phyloP scores from a whole-genome alignment of 352 stramenopile species.

The Phytophthora podocarpi region DNA sequence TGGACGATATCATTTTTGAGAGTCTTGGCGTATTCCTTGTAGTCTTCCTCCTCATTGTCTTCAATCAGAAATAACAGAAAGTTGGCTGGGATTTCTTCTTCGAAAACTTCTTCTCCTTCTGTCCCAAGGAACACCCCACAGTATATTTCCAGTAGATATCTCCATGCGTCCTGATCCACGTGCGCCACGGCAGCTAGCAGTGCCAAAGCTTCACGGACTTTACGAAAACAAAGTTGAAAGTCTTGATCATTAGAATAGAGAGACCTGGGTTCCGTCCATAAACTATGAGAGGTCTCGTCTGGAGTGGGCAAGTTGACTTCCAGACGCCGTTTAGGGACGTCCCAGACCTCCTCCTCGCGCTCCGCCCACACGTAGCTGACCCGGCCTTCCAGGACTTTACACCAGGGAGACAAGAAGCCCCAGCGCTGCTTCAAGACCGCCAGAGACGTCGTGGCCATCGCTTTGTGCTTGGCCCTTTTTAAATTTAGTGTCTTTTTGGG shows the following conservation, averaged over 20 bases:
- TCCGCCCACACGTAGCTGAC: slow-evolving; percentile 7
- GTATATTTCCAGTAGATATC: slow-evolving; percentile 27
- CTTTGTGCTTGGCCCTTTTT: too few species aligned
- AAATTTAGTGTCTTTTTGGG: too few species aligned
- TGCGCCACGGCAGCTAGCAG: slow-evolving; percentile 33
- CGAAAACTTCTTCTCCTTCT: slow-evolving; percentile 18
- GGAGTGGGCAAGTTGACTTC: slow-evolving; percentile 19
- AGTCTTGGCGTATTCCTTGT: slow-evolving; percentile 1
- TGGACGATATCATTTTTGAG: slow-evolving; percentile 13
- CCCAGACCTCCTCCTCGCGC: slow-evolving; percentile 24
- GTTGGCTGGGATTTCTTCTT: slow-evolving; percentile 10
- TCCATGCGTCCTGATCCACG: slow-evolving; percentile 30
- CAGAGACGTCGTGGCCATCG: slow-evolving; percentile 8
- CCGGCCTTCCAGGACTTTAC: slow-evolving; percentile 2
- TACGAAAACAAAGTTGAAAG: slow-evolving; percentile 5
- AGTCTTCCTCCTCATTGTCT: slow-evolving; percentile 6
- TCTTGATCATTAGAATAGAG: slow-evolving; percentile 16
- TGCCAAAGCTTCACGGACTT: slow-evolving; percentile 29
- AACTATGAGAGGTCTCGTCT: background rate
- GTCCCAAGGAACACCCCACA: slow-evolving; percentile 25
- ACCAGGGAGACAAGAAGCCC: slow-evolving; percentile 30
- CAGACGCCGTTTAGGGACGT: slow-evolving; percentile 14
- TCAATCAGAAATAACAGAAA: slow-evolving; percentile 9
- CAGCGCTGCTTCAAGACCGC: slow-evolving; percentile 15
- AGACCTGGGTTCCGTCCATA: background rate